phyloP scores from a whole-genome alignment of 306 rosid species.

The Parietaria judaica region DNA sequence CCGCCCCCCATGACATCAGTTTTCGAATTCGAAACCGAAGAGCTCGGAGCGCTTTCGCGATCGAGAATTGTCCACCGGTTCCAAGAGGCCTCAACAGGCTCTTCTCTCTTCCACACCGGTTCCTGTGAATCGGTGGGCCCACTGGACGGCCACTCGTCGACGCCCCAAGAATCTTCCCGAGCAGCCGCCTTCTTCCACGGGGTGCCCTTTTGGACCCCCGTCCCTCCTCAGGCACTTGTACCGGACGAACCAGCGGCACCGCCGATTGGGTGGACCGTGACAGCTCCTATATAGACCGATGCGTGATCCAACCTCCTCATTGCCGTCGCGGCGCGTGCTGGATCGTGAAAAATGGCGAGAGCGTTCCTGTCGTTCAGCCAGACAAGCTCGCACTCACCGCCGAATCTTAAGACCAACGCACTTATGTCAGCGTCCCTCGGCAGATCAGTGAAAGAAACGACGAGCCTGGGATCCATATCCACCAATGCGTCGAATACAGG shows the following conservation, averaged over 20 bases:
- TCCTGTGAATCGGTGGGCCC: constrained; percentile 43
- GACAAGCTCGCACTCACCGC: constrained; percentile 90
- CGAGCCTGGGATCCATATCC: constrained; percentile 91
- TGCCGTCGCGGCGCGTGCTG: constrained; percentile 93
- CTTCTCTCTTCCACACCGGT: constrained; percentile 65
- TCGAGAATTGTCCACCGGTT: constrained; percentile 71
- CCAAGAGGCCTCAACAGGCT: constrained; percentile 48
- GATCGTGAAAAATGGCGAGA: constrained; percentile 76
- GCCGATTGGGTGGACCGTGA: constrained; percentile 28
- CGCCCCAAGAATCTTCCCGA: constrained; percentile 63
- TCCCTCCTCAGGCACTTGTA: constrained; percentile 65
- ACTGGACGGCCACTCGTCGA: constrained; percentile 47
- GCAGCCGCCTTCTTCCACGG: constrained; percentile 72
- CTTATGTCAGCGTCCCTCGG: constrained; percentile 88
- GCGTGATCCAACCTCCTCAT: constrained; percentile 96
- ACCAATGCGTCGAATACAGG: constrained; percentile 60
- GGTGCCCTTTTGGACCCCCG: constrained; percentile 37
- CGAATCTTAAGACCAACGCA: constrained; percentile 82
- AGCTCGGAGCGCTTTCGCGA: constrained; percentile 26
- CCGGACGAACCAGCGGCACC: constrained; percentile 35
- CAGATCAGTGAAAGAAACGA: constrained; percentile 81
- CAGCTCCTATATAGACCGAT: constrained; percentile 70
- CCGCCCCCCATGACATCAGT: too few relatives aligned
- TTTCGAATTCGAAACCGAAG: not conserved
- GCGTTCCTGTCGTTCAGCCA: constrained; percentile 98